Percentiles rank a stretch among this genome's conserved stretches.
Conservation (phyloP, 441 rosid genomes). For the Populus hybrid region DNA sequence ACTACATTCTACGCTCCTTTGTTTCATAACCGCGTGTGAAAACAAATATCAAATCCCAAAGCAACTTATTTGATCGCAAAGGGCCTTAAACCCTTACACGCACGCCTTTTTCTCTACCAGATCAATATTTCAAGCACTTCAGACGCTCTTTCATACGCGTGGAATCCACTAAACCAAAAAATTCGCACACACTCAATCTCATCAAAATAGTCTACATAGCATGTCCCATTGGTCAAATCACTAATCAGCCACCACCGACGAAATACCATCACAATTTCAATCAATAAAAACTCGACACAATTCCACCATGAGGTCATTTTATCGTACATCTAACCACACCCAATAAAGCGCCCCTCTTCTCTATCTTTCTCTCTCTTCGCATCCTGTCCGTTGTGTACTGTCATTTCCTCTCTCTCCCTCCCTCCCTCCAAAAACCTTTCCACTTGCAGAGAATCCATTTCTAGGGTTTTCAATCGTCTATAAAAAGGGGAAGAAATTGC, state of each 20-base stretch:
- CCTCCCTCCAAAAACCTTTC: conserved; percentile 1
- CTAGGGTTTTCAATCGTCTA: conserved; percentile 32
- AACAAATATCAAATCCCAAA: neutral
- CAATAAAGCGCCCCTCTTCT: conserved; percentile 19
- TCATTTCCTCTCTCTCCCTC: conserved; percentile 10
- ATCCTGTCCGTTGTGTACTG: neutral
- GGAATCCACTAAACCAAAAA: conserved; percentile 8
- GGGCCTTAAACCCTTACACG: neutral
- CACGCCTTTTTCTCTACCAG: neutral
- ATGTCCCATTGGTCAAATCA: neutral
- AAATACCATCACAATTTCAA: neutral
- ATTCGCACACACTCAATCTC: neutral
- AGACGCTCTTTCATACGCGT: conserved; percentile 13
- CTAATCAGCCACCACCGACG: neutral
- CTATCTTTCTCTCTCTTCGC: neutral
- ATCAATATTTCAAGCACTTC: neutral
- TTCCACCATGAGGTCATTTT: conserved; percentile 11
- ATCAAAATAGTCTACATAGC: neutral
- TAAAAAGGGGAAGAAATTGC: neutral
- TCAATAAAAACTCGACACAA: neutral
- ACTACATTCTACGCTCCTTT: conserved; percentile 17
- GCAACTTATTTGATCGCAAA: neutral
- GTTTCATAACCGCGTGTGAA: neutral
- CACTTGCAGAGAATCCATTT: conserved; percentile 23
- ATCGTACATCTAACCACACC: conserved; percentile 12